Percentiles rank a stretch among this genome's conserved stretches.
phyloP scores from a whole-genome alignment of 2,329 filamentous ascomycete species.

The Coniosporium tulheliwenetii region DNA sequence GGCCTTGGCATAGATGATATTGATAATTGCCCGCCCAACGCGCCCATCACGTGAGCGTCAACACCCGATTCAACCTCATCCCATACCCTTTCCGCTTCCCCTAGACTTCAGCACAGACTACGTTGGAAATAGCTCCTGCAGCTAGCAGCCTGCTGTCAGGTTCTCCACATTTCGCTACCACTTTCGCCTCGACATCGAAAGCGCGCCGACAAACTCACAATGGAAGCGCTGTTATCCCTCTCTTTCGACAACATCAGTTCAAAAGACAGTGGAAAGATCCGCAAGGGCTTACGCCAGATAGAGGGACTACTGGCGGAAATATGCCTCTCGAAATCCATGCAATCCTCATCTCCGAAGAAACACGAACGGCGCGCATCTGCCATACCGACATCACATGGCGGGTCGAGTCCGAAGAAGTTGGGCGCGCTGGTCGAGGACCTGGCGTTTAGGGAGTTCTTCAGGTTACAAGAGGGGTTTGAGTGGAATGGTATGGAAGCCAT shows the following conservation, averaged over 20 bases:
- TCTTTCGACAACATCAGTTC: conserved; percentile 95
- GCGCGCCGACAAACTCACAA: conserved; percentile 22
- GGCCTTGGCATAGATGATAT: no score
- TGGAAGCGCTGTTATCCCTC: conserved; percentile 85
- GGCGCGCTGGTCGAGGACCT: conserved; percentile 54
- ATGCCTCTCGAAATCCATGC: conserved; percentile 49
- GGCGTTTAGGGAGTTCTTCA: conserved; percentile 90
- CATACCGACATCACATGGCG: conserved; percentile 15
- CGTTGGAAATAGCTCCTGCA: no score
- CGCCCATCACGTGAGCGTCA: no score
- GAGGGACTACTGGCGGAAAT: conserved; percentile 90
- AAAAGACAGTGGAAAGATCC: conserved; percentile 75
- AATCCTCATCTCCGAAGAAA: conserved; percentile 13
- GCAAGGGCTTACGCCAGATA: conserved; percentile 85
- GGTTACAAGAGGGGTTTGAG: conserved; percentile 91
- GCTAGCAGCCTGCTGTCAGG: no score
- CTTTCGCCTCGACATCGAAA: no score
- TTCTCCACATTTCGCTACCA: no score
- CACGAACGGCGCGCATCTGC: conserved; percentile 17
- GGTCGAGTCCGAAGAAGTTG: conserved; percentile 22
- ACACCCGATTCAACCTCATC: no score
- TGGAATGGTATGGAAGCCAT: conserved; percentile 54
- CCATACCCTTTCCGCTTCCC: no score
- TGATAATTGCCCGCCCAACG: no score
- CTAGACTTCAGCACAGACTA: no score